Evolutionary conservation across 805 yeast genomes (phyloP), one percentile per base, ranked within the genome.

Genomic region (Lachancea sp.): DNA sequence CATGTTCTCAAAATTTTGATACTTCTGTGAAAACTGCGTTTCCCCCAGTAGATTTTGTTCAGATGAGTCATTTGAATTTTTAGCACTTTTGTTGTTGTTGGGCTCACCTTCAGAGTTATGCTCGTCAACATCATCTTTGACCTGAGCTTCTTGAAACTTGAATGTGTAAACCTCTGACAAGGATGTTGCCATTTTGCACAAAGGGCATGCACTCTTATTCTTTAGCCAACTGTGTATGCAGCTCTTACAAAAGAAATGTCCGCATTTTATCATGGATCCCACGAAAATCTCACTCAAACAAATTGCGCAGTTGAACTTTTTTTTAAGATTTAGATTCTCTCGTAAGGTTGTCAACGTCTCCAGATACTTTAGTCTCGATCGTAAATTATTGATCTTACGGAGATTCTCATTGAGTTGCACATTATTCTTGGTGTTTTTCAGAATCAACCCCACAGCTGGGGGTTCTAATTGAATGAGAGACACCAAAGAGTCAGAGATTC

Each of bases 181-280:
- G 19, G 62, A 63, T 15, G 87, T 66, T 1, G 51, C 51, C 2
- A 74, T 65, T 49, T 87, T 86, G 66, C 99, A 93, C 53, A 89
- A 71, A 0, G 99, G 98, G 63, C 99, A 93, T 1, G 69, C 65
- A 1, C 65, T 59, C 33, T 75, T 75, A 13, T 68, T 69, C 17
- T 63, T 65, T 42, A 84, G 59, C 99, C 99, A 93, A 44, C 72
- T 79, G 16, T 67, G 72, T 31, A 93, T 69, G 62, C 99, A 93
- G 1, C 77, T 85, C 46, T 78, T 76, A 60, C 99, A 93, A 59
- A 84, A 93, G 53, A 80, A 81, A 64, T 93, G 99, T 0, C 98
- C 98, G 72, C 99, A 93, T 9, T 79, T 79, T 0, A 95, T 83
- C 45, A 93, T 68, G 0, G 93, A 75, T 0, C 99, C 99, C 33